Evolutionary conservation across 345 rosid genomes (phyloP).

Genomic region (Arabis hirsuta): DNA sequence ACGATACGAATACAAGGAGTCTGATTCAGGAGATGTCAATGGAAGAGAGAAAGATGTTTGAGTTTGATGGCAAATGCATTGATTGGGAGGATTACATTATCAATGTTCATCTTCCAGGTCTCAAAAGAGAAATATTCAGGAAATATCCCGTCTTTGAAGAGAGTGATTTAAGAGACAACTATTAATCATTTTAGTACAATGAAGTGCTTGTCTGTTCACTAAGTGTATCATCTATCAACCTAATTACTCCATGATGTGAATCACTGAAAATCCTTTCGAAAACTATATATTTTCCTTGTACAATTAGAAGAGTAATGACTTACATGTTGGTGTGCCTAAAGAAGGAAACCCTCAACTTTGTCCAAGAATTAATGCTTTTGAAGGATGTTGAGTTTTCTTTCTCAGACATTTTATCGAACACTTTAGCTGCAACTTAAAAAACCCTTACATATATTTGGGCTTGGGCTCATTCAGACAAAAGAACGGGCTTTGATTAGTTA

Average conservation of each 20-base stretch:
- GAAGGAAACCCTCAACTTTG: too few species aligned
- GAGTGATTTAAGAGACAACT: not conserved
- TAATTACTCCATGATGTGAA: too few species aligned
- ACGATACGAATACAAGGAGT: slow-evolving; percentile 40
- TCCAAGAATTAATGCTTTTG: too few species aligned
- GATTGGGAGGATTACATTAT: slow-evolving; percentile 50
- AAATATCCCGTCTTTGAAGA: slow-evolving; percentile 2
- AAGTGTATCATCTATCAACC: not conserved
- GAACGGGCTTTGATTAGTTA: not conserved
- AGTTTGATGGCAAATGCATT: slow-evolving; percentile 39
- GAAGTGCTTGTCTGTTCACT: not conserved
- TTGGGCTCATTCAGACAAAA: not conserved
- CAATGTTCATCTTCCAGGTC: slow-evolving; percentile 47
- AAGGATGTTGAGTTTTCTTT: too few species aligned
- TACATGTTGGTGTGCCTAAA: too few species aligned
- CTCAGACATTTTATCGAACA: slow-evolving; percentile 6
- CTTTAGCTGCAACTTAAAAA: not conserved
- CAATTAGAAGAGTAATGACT: too few species aligned
- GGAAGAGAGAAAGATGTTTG: slow-evolving; percentile 47
- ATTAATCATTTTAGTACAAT: too few species aligned
- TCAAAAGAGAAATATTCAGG: slow-evolving; percentile 1
- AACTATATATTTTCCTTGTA: too few species aligned
- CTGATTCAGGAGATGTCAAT: slow-evolving; percentile 39
- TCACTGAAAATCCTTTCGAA: too few species aligned
- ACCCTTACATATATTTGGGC: not conserved